phyloP scores from a whole-genome alignment of 2,329 filamentous ascomycete species.

The Scortechinia acanthostroma region DNA sequence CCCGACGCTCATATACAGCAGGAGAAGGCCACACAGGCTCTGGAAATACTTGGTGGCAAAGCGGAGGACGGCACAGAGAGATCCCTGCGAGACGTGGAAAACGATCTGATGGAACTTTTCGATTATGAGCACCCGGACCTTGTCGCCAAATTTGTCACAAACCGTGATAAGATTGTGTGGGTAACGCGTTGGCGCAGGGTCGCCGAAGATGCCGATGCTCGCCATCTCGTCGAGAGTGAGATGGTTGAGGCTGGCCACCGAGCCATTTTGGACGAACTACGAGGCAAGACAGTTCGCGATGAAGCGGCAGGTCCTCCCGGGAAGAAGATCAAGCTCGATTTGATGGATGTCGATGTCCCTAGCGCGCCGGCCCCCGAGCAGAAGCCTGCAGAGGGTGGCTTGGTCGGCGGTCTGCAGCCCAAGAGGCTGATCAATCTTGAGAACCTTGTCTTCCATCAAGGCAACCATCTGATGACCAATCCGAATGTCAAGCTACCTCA shows the following conservation, averaged over 20 bases:
- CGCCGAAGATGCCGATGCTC: conserved; percentile 69
- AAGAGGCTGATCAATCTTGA: conserved; percentile 86
- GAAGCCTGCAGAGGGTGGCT: conserved; percentile 16
- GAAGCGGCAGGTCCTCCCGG: conserved; percentile 13
- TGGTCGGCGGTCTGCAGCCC: conserved; percentile 79
- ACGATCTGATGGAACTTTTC: conserved; percentile 96
- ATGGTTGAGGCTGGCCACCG: conserved; percentile 85
- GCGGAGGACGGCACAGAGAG: conserved; percentile 69
- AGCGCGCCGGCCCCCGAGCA: conserved; percentile 15
- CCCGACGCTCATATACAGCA: conserved; percentile 91
- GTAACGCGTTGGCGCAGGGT: conserved; percentile 76
- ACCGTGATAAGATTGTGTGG: conserved; percentile 92
- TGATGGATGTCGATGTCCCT: conserved; percentile 80
- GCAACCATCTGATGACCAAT: conserved; percentile 99
- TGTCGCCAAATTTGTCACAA: conserved; percentile 82
- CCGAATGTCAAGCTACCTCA: conserved; percentile 88
- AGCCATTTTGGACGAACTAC: conserved; percentile 80
- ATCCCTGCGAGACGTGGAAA: conserved; percentile 85
- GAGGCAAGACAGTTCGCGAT: conserved; percentile 59
- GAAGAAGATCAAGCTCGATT: conserved; percentile 62
- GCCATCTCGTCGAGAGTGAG: conserved; percentile 74
- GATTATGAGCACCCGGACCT: conserved; percentile 94
- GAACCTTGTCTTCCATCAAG: conserved; percentile 93
- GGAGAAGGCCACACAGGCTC: conserved; percentile 79
- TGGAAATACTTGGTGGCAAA: conserved; percentile 74